A percentile compares a stretch with the other conserved stretches of the same genome.
Conservation (phyloP, 441 rosid genomes). For the Erodium trifolium region DNA sequence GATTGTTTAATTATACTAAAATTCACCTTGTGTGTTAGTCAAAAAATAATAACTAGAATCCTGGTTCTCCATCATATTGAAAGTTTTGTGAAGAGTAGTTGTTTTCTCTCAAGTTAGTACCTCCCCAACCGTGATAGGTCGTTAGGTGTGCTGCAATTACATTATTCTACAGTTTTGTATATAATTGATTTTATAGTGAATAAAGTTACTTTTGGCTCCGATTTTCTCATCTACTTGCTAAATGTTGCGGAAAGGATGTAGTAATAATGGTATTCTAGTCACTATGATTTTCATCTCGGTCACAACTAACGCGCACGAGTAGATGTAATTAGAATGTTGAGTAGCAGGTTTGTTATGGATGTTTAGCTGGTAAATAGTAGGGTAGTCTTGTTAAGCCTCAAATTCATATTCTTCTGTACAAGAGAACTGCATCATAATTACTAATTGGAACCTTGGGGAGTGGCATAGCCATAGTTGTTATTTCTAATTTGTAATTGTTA, state of each 20-base stretch:
- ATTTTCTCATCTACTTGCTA: no score
- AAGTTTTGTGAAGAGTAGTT: constrained; percentile 5
- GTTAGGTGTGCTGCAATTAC: not conserved
- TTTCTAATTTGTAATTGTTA: no score
- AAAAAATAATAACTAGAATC: not conserved
- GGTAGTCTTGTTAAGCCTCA: no score
- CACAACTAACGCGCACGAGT: not conserved
- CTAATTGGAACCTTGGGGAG: no score
- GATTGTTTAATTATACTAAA: constrained; percentile 5
- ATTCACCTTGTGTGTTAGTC: not conserved
- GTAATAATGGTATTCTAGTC: not conserved
- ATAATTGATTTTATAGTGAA: constrained; percentile 1
- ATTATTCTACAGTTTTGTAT: constrained; percentile 2
- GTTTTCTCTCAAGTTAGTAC: not conserved
- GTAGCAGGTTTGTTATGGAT: not conserved
- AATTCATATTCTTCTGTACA: no score
- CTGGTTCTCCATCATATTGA: no score
- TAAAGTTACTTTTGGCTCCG: not conserved
- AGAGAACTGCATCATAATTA: no score
- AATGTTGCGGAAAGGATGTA: not conserved
- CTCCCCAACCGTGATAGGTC: no score
- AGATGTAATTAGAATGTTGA: not conserved
- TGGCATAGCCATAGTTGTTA: no score
- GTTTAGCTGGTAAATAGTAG: no score
- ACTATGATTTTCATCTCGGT: not conserved